These are phyloP conservation scores for Cyclotella kingstonii DNA, from an alignment of 108 stramenopile genomes.

Conservation along the genomic window DNA sequence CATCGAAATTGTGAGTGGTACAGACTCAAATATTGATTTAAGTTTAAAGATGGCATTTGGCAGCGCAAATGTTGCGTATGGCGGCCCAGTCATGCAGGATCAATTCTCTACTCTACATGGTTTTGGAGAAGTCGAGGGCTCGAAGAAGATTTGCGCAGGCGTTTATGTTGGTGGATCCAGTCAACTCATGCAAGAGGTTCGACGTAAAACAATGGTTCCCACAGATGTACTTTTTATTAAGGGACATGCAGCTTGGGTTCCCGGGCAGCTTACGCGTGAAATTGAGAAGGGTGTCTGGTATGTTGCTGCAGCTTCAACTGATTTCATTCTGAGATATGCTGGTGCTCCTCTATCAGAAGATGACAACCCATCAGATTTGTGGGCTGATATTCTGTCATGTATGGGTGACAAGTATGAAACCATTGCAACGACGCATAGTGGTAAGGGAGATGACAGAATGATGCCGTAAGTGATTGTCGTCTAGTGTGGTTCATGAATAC, in stretches of 20 bases:
- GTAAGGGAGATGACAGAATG: constrained; percentile 73
- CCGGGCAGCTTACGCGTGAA: constrained; percentile 79
- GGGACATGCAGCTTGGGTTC: constrained; percentile 87
- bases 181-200: constrained; percentile 79
- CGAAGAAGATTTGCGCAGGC: constrained; percentile 79
- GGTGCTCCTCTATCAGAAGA: constrained; percentile 67
- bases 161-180: constrained; percentile 84
- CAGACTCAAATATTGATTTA: constrained; percentile 66
- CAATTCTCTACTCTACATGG: constrained; percentile 82
- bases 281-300: constrained; percentile 87
- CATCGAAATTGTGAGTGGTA: constrained; percentile 58
- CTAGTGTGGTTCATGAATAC: too few species aligned
- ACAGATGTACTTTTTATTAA: constrained; percentile 78
- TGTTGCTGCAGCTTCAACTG: constrained; percentile 65
- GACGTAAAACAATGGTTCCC: constrained; percentile 58
- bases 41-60: constrained; percentile 76
- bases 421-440: constrained; percentile 59
- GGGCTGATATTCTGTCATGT: constrained; percentile 79
- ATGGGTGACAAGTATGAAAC: constrained; percentile 77
- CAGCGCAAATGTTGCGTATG: constrained; percentile 75
- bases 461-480: too few species aligned
- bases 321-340: constrained; percentile 81
- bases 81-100: constrained; percentile 79
- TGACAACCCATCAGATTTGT: constrained; percentile 73
- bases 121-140: constrained; percentile 79